Conservation (phyloP, 2,329 filamentous ascomycete genomes). For the Colletotrichum tanaceti region DNA sequence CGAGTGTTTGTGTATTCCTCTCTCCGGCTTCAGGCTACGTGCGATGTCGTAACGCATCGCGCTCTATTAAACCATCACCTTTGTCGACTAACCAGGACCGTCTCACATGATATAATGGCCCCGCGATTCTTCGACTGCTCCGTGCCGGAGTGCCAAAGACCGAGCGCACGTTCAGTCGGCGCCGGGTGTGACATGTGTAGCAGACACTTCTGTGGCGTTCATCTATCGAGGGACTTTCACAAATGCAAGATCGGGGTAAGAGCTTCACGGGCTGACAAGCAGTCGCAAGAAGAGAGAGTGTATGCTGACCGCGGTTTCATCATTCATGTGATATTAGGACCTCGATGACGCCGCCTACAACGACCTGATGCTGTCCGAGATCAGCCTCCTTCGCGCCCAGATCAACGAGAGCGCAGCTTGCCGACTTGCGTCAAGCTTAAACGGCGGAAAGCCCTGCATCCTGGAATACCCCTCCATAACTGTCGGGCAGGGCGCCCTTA, state of each 20-base stretch:
- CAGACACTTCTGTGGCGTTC: background rate
- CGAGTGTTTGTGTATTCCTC: too few species aligned
- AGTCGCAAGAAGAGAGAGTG: background rate
- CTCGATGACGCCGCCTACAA: background rate
- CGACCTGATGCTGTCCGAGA: background rate
- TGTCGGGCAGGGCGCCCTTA: background rate
- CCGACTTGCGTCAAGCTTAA: background rate
- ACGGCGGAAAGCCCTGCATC: background rate
- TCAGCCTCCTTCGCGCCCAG: background rate
- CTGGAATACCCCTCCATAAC: background rate
- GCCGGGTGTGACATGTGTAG: slow-evolving; percentile 1
- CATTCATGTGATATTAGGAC: background rate
- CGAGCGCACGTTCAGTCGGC: background rate
- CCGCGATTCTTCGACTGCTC: slow-evolving; percentile 6
- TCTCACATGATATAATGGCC: too few species aligned
- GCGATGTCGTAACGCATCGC: too few species aligned
- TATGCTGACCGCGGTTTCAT: background rate
- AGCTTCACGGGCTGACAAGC: too few species aligned
- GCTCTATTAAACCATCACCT: too few species aligned
- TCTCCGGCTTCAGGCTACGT: too few species aligned
- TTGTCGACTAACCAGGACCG: too few species aligned
- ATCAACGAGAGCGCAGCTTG: background rate
- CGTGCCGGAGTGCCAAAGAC: background rate
- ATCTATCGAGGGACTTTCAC: background rate
- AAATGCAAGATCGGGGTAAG: background rate